phyloP scores from a whole-genome alignment of 495 filamentous ascomycete genomes.

The Cladorrhinum samala region DNA sequence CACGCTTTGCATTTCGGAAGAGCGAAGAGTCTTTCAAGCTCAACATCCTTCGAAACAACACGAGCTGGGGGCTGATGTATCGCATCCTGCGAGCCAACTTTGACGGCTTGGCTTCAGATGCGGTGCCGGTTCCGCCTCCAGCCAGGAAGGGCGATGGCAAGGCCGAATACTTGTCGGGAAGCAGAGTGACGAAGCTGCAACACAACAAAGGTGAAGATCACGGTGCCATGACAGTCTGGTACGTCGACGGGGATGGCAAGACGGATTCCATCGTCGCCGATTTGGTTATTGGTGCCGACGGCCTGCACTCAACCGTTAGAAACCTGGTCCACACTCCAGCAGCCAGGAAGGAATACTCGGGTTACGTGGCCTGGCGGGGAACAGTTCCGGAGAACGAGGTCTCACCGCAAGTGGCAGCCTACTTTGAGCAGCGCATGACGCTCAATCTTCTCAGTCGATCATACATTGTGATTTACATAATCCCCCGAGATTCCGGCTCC shows the following conservation, averaged over 20 bases:
- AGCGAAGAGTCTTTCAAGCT: background rate
- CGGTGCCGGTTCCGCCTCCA: conserved; percentile 18
- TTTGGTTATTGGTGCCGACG: conserved; percentile 47
- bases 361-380: conserved; percentile 48
- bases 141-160: conserved; percentile 24
- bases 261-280: conserved; percentile 28
- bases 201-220: conserved; percentile 17
- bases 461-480: conserved; percentile 36
- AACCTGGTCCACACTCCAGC: conserved; percentile 31
- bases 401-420: conserved; percentile 19
- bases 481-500: conserved; percentile 40
- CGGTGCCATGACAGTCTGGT: conserved; percentile 23
- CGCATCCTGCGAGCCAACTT: conserved; percentile 44
- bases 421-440: conserved; percentile 22
- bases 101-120: conserved; percentile 34
- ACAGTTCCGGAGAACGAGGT: conserved; percentile 37
- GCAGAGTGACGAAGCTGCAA: conserved; percentile 31
- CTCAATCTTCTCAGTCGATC: conserved; percentile 2
- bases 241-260: conserved; percentile 10
- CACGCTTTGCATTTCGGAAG: conserved; percentile 11
- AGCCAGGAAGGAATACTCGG: conserved; percentile 37
- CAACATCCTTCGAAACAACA: conserved; percentile 24
- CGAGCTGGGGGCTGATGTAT: conserved; percentile 46
- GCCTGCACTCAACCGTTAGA: conserved; percentile 43
- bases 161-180: conserved; percentile 35